Percentiles rank a stretch among this genome's conserved stretches.
Evolutionary conservation across 805 yeast genomes (phyloP).

Genomic region (Candida odintsovae): DNA sequence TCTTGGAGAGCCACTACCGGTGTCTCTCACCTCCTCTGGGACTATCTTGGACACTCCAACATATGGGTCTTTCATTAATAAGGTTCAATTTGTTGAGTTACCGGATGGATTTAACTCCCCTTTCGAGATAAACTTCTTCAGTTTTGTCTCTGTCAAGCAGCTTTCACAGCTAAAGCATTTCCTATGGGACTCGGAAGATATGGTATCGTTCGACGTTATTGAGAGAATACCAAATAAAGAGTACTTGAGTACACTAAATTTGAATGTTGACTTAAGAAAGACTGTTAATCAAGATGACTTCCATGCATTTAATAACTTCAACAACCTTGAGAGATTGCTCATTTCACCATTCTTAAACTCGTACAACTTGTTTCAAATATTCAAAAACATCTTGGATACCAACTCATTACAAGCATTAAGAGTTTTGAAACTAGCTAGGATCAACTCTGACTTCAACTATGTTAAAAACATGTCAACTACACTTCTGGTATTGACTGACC

Average conservation of each 20-base stretch:
- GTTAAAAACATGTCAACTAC: constrained; percentile 13
- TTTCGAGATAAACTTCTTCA: constrained; percentile 27
- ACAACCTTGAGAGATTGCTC: constrained; percentile 28
- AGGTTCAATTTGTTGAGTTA: constrained; percentile 29
- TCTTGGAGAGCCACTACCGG: constrained; percentile 5
- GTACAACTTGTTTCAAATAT: constrained; percentile 19
- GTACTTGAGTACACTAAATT: constrained; percentile 22
- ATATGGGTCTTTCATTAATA: constrained; percentile 18
- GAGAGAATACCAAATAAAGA: constrained; percentile 27
- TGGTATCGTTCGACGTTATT: constrained; percentile 29
- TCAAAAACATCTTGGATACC: constrained; percentile 11
- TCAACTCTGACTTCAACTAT: constrained; percentile 10
- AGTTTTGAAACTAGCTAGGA: constrained; percentile 12
- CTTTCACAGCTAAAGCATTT: constrained; percentile 22
- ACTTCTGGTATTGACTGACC: constrained; percentile 16
- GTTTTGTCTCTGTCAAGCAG: constrained; percentile 22
- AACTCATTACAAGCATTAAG: constrained; percentile 7
- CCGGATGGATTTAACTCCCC: constrained; percentile 37
- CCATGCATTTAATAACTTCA: constrained; percentile 17
- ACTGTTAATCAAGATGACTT: constrained; percentile 1
- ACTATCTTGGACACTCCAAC: not conserved
- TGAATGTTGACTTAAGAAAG: constrained; percentile 28
- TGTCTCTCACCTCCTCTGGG: not conserved
- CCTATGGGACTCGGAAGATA: constrained; percentile 30
- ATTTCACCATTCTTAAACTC: constrained; percentile 31